Evolutionary conservation across 176 grass and related monocot species (phyloP), one percentile per base, ranked within the genome.

Genomic region (Pharus latifolius): DNA sequence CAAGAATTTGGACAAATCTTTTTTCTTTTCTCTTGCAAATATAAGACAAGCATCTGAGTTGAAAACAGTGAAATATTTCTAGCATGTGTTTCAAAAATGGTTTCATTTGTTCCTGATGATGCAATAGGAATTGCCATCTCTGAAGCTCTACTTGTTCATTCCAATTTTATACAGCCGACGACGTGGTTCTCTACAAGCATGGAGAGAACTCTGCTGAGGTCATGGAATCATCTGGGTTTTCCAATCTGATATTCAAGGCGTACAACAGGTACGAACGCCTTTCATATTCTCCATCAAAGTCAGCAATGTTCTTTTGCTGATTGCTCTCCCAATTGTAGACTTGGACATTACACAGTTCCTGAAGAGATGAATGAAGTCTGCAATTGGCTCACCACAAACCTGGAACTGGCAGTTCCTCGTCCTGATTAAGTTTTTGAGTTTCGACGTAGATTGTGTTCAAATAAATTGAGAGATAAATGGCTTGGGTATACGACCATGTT

Each of bases 351-450:
- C 55, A 99, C 95, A 4, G 58, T 91, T 34, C 95, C 95, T 24
- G 89, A 83, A 56, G 95, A 99, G 79, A 94, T 99, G 95, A 84
- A 94, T 2, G 84, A 99, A 67, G 90, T 94, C 46, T 63, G 87
- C 87, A 88, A 88, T 64, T 99, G 87, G 80, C 57, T 99, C 5
- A 85, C 61, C 1, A 22, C 76, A 30, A 85, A 74, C 32, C 72
- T 94, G 87, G 50, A 20, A 30, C 94, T 22, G 73, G 73, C 29
- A 64, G 38, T 17, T 76, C 64, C 3, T 82, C 65, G 14, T 77
- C 88, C 76, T 91, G 67, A 91, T 62, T 30, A 17, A 81, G 76
- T 70, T 70, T 71, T 30, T 70, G 70, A 69, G 71, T 56, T 75
- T 38, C n/a, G n/a, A n/a, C n/a, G n/a, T n/a, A n/a, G n/a, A n/a